Base-by-base conservation (phyloP, 2,329 filamentous ascomycete genomes). In the Chaetothyriales sp. region DNA sequence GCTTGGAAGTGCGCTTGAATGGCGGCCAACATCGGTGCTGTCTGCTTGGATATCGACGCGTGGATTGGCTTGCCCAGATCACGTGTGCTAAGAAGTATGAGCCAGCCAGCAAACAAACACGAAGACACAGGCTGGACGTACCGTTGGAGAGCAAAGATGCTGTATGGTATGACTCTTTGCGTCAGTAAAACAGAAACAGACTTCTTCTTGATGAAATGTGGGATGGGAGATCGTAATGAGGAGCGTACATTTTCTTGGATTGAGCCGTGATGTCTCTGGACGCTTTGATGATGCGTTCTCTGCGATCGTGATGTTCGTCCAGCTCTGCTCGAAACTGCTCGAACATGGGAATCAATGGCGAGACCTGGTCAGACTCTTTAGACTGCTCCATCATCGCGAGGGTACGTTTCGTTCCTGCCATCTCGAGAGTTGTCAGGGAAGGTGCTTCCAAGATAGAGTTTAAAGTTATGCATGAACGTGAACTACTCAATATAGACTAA, bases 281-380 rank as follows among this genome's bases (percentile, higher is more conserved):
- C 1, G 82, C 83, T 71, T 96, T 98, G 63, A 93, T 85, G 59
- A 95, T 80, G 49, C 84, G 79, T 70, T 95, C 89, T 51, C 88
- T 78, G 15, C 92, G 82, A 68, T 96, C 92, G 66, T 98, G 86
- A 65, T 96, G 90, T 68, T 92, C 80, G 63, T 98, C 92, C 25
- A 98, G 74, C 68, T 95, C 89, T 61, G 83, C 76, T 48, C 89
- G 83, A 65, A 96, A 95, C 6, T 66, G 70, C 66, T 86, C 83
- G 65, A 98, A 98, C 76, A 96, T 88, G 57, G 81, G 65, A 54
- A 76, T 65, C 54, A 74, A 73, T 1, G 71, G 69, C 51, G 72
- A 73, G 3, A 55, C 49, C 3, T 60, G 44, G 10, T 64, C 57
- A n/a, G 48, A 22, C 10, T 51, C 39, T 18, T 47, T 49, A 18